phyloP scores from a whole-genome alignment of 768 basidiomycete genomes.

The Boletus rex-veris region DNA sequence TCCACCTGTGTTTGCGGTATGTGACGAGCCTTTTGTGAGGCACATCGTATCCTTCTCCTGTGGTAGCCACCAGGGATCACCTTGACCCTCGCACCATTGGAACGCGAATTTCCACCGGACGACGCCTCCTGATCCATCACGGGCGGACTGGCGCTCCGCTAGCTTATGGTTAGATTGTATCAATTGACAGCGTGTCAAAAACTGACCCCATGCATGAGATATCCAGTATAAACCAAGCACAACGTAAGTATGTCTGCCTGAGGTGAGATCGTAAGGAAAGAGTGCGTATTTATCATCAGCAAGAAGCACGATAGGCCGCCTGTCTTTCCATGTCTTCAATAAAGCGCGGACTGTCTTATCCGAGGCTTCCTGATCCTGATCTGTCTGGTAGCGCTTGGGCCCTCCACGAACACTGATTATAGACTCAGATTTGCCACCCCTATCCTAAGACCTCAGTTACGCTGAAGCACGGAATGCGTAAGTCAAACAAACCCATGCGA shows the following conservation, averaged over 20 bases:
- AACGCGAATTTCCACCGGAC: conserved; percentile 81
- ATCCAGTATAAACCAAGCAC: conserved; percentile 65
- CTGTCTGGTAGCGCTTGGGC: conserved; percentile 37
- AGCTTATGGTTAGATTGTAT: conserved; percentile 12
- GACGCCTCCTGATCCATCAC: conserved; percentile 49
- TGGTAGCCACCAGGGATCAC: conserved; percentile 47
- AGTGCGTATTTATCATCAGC: conserved; percentile 69
- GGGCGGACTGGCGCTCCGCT: conserved; percentile 60
- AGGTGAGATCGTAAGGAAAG: conserved; percentile 67
- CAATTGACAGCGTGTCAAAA: background rate
- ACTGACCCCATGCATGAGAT: conserved; percentile 49
- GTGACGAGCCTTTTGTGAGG: background rate
- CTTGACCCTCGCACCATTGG: conserved; percentile 78
- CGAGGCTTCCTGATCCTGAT: conserved; percentile 63
- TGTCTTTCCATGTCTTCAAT: conserved; percentile 50
- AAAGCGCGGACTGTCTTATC: conserved; percentile 73
- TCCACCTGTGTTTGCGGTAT: background rate
- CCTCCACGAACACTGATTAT: conserved; percentile 41
- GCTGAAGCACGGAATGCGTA: background rate
- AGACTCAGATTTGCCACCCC: conserved; percentile 69
- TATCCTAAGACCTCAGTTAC: conserved; percentile 22
- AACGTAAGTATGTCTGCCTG: conserved; percentile 48
- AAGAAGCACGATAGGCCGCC: conserved; percentile 63
- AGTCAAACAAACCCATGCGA: conserved; percentile 68
- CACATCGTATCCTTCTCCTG: background rate